phyloP scores from a whole-genome alignment of 2,329 filamentous ascomycete species.

The Huntiella savannae region DNA sequence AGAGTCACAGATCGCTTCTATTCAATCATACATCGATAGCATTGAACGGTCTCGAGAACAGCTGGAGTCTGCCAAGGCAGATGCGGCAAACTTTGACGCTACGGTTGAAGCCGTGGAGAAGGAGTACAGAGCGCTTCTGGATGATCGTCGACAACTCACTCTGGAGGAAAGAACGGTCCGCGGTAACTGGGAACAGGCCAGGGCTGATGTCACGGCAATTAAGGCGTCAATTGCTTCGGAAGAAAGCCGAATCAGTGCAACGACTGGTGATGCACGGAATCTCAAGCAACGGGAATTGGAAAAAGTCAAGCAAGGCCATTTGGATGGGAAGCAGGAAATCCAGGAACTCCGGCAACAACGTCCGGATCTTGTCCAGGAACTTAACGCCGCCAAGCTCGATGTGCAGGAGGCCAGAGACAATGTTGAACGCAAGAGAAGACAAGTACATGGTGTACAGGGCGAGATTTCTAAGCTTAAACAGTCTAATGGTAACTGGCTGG shows the following conservation, averaged over 20 bases:
- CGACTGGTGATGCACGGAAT: constrained; percentile 50
- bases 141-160: constrained; percentile 39
- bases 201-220: constrained; percentile 26
- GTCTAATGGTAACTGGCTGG: constrained; percentile 36
- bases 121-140: constrained; percentile 26
- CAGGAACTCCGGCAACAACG: neutral
- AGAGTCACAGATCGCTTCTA: neutral
- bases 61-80: constrained; percentile 14
- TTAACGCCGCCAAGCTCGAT: constrained; percentile 12
- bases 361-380: constrained; percentile 3
- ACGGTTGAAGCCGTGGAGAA: constrained; percentile 25
- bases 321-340: neutral
- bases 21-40: constrained; percentile 1
- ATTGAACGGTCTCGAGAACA: constrained; percentile 15
- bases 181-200: constrained; percentile 33
- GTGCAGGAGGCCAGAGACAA: constrained; percentile 15
- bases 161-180: neutral
- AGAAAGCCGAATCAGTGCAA: constrained; percentile 40
- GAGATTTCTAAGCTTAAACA: constrained; percentile 11
- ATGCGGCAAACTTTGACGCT: neutral
- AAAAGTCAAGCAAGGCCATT: neutral
- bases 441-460: constrained; percentile 16
- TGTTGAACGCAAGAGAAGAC: constrained; percentile 7
- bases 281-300: constrained; percentile 37
- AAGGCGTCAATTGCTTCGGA: constrained; percentile 34